Evolutionary conservation across 108 stramenopile species (phyloP).

Genomic region (Skeletonema costatum): DNA sequence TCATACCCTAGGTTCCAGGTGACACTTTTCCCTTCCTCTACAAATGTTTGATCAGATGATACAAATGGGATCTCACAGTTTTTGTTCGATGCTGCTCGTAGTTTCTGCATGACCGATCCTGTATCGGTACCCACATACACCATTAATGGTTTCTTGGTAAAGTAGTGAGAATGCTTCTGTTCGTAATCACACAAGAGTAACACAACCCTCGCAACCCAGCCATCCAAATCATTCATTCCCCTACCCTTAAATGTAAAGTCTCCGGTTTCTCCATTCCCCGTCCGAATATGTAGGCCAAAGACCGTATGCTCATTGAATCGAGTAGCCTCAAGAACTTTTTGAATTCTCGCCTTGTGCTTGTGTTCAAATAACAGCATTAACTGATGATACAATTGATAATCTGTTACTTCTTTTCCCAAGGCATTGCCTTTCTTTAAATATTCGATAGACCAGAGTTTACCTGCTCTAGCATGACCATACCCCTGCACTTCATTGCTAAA

Average conservation of each 20-base stretch:
- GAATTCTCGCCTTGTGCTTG: neutral
- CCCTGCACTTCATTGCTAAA: neutral
- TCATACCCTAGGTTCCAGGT: neutral
- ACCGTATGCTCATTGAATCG: slow-evolving; percentile 42
- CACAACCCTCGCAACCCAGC: neutral
- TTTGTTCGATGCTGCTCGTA: slow-evolving; percentile 1
- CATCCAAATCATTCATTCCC: slow-evolving; percentile 7
- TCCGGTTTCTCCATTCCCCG: slow-evolving; percentile 61
- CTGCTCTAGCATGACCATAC: neutral
- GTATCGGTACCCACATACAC: slow-evolving; percentile 64
- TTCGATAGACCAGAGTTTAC: neutral
- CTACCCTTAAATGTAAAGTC: slow-evolving; percentile 45
- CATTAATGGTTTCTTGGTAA: slow-evolving; percentile 13
- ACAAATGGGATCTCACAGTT: slow-evolving; percentile 9
- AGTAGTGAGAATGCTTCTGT: neutral
- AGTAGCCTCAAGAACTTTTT: slow-evolving; percentile 16
- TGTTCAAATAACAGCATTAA: slow-evolving; percentile 5
- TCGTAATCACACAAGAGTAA: neutral
- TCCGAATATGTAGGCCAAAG: slow-evolving; percentile 62
- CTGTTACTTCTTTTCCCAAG: neutral
- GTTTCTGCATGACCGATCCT: slow-evolving; percentile 16
- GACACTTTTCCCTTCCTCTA: slow-evolving; percentile 4
- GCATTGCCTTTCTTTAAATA: neutral
- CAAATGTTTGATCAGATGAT: neutral
- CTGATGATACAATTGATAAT: slow-evolving; percentile 10